Evolutionary conservation across 1,284 basidiomycete genomes (phyloP).

Genomic region (Cronartium ribicola): DNA sequence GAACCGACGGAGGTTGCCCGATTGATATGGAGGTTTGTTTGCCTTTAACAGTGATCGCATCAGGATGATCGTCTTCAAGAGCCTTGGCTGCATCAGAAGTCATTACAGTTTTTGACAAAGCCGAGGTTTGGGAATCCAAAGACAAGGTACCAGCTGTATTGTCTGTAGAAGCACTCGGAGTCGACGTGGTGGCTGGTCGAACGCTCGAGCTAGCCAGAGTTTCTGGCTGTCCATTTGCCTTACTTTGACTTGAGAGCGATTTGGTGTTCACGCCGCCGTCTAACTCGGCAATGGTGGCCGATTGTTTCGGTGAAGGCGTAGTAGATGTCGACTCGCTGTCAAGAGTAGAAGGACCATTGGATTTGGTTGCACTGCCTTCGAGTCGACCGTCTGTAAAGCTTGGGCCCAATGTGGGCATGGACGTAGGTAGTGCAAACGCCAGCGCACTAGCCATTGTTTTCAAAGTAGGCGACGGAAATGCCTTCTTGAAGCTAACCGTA

Average conservation of each 20-base stretch:
- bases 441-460: constrained; percentile 41
- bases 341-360: neutral
- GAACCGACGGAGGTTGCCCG: neutral
- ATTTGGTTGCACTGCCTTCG: neutral
- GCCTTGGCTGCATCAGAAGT: neutral
- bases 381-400: constrained; percentile 7
- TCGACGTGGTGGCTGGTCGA: neutral
- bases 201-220: neutral
- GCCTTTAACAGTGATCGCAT: neutral
- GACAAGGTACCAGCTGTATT: neutral
- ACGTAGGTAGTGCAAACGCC: constrained; percentile 35
- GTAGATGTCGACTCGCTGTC: neutral
- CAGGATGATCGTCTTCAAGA: neutral
- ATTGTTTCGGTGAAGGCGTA: neutral
- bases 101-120: neutral
- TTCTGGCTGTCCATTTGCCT: neutral
- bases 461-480: constrained; percentile 36
- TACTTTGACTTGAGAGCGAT: too few species aligned
- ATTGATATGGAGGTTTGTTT: neutral
- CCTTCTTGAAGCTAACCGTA: constrained; percentile 33
- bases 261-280: too few species aligned
- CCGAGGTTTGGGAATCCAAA: neutral
- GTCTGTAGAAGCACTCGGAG: neutral
- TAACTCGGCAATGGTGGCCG: neutral
- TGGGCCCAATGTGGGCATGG: constrained; percentile 34